Base-by-base conservation (phyloP, 2,329 filamentous ascomycete genomes). In the Aureobasidium mangrovei region DNA sequence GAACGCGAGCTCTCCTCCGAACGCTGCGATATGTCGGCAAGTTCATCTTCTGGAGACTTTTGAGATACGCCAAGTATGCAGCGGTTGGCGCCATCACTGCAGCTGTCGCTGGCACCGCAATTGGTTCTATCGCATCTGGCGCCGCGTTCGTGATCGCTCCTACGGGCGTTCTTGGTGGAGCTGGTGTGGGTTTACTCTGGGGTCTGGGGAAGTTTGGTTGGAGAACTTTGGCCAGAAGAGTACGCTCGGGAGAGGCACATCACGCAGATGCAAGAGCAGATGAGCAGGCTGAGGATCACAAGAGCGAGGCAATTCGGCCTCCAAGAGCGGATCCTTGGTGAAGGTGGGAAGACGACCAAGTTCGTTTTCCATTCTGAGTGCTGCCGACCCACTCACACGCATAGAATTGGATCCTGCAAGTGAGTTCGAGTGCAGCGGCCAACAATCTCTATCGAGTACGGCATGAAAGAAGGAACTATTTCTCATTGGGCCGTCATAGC, bases 21-120 rank as follows among this genome's bases (percentile, higher is more conserved):
- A 64, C 64, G 18, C 45, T 66, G 1, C 69, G 70, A 48, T 73
- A 71, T 44, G 57, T 67, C 31, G 42, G 66, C 35, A 67, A 70
- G 51, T 73, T 73, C 61, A 45, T 69, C 8, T 73, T 73, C 61
- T 74, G 71, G 71, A 65, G 69, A 24, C 57, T 71, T 0, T 64
- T 72, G 0, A 65, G 70, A 2, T 73, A 72, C 48, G 71, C 70
- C 26, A 74, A 73, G 55, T 74, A 73, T 47, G 70, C 70, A 3
- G 69, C 69, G 2, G 67, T 72, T 32, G 71, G 71, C 3, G 67
- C 69, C 1, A 54, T 70, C 5, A 64, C 69, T 0, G 70, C 70
- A 1, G 70, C 70, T 0, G 57, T 72, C n/a, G 66, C 67, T 1
- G 69, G 56, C 49, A 70, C 63, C 3, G 70, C 62, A 9, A 62